Evolutionary conservation across 192 early-diverging fungal species (phyloP).

Genomic region (Lobosporangium transversale): DNA sequence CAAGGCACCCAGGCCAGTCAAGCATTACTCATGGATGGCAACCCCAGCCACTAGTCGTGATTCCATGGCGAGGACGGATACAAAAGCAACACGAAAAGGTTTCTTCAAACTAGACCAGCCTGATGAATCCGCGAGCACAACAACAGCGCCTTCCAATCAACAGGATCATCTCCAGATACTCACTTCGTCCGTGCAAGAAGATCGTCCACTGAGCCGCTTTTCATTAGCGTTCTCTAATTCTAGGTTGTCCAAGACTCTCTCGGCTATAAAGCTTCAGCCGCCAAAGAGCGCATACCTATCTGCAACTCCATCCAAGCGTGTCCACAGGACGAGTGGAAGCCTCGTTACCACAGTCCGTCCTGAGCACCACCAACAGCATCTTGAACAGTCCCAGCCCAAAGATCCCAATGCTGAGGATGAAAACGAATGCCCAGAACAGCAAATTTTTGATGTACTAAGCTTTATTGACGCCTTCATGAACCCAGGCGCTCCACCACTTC

Average conservation of each 20-base stretch:
- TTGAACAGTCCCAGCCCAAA: slow-evolving; percentile 6
- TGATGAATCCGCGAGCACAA: no score
- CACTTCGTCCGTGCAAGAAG: background rate
- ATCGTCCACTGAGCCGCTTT: no score
- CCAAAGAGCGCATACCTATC: background rate
- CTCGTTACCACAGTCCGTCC: slow-evolving; percentile 12
- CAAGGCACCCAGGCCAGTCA: background rate
- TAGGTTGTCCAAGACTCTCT: no score
- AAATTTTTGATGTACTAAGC: no score
- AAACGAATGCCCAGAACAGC: no score
- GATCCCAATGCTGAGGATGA: background rate
- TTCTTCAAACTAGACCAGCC: background rate
- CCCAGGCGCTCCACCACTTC: slow-evolving; percentile 18
- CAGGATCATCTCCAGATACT: background rate
- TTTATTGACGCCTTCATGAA: slow-evolving; percentile 5
- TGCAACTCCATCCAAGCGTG: background rate
- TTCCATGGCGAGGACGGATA: no score
- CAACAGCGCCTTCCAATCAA: no score
- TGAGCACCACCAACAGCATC: slow-evolving; percentile 19
- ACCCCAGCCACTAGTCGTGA: no score
- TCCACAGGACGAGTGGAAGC: no score
- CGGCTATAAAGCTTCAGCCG: no score
- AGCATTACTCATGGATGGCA: no score
- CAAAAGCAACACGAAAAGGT: background rate
- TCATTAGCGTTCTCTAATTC: no score